Conservation (phyloP, 129 eudicot species). For the Chrysanthemum makinoi region DNA sequence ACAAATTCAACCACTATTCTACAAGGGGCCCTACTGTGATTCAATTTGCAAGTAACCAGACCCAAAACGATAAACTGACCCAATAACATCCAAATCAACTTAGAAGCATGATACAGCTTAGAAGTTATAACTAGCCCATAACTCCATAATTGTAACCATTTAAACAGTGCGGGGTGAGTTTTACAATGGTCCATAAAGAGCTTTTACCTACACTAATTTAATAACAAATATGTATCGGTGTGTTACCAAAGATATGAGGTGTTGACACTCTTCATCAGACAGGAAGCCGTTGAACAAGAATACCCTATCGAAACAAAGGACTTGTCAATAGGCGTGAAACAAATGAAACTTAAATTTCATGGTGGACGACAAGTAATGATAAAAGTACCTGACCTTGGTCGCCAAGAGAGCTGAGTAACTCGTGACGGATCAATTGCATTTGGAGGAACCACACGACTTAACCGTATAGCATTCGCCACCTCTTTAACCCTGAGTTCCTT, state of each 20-base stretch:
- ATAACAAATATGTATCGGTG: constrained; percentile 8
- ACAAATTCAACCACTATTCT: background rate
- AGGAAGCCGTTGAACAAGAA: constrained; percentile 66
- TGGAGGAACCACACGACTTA: constrained; percentile 29
- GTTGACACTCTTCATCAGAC: constrained; percentile 79
- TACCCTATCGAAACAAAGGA: constrained; percentile 52
- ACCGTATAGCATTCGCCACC: constrained; percentile 27
- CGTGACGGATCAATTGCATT: constrained; percentile 59
- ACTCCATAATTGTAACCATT: no score
- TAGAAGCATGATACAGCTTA: background rate
- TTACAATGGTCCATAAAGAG: background rate
- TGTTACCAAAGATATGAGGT: constrained; percentile 61
- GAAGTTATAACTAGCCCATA: background rate
- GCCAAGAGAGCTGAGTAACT: constrained; percentile 72
- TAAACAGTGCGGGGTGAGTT: no score
- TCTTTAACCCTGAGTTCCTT: constrained; percentile 57
- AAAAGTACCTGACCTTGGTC: constrained; percentile 90
- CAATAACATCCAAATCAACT: background rate
- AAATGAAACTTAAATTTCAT: background rate
- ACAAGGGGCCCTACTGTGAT: background rate
- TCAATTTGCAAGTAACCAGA: background rate
- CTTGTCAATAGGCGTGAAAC: constrained; percentile 26
- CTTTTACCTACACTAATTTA: background rate
- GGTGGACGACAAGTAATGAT: background rate
- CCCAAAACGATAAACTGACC: background rate